These are phyloP conservation scores for Puccinia novopanici DNA, from an alignment of 1,284 basidiomycete genomes.

Conservation along the genomic window DNA sequence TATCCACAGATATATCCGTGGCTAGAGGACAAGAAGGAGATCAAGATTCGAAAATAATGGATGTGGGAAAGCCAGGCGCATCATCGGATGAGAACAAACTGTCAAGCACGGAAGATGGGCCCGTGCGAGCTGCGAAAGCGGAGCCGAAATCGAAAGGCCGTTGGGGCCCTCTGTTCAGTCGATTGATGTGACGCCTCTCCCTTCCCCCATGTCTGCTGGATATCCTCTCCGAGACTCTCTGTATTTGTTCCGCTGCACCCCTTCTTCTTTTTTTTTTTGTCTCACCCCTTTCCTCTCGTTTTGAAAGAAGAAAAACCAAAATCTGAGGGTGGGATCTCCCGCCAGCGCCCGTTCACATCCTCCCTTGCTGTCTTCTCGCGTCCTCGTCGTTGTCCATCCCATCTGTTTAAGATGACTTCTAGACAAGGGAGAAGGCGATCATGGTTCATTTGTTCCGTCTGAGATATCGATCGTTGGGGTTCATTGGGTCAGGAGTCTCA, in stretches of 20 bases:
- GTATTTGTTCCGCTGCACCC: not conserved
- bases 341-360: no score
- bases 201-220: no score
- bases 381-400: no score
- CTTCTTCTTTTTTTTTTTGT: not conserved
- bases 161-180: conserved; percentile 37
- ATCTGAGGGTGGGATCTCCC: no score
- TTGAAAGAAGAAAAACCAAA: no score
- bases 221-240: not conserved
- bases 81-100: not conserved
- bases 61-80: not conserved
- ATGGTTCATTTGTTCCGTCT: no score
- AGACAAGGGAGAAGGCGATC: no score
- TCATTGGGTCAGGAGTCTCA: no score
- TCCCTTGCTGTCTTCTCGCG: no score
- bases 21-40: not conserved
- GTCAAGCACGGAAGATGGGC: not conserved
- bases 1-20: not conserved
- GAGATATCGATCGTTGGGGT: no score
- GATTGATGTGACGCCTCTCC: not conserved
- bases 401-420: no score
- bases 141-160: conserved; percentile 15
- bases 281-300: not conserved
- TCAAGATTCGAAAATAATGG: not conserved
- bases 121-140: not conserved